Evolutionary conservation across 345 rosid genomes (phyloP).

Genomic region (Eutrema heterophyllum): DNA sequence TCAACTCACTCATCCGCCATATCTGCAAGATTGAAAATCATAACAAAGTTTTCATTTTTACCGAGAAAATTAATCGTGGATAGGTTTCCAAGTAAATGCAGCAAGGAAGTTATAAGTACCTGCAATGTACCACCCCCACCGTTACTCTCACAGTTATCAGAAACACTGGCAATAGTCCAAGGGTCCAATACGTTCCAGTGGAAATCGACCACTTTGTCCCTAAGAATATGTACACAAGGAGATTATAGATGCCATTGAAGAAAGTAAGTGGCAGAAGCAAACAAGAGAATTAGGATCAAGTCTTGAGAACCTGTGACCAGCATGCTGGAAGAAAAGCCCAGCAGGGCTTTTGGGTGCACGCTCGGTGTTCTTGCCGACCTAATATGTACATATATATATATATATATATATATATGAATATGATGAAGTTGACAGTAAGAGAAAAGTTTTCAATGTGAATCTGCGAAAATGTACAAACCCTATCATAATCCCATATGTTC

Average conservation of each 20-base stretch:
- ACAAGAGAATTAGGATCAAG: not conserved
- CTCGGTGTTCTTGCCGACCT: conserved; percentile 50
- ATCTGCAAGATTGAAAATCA: conserved; percentile 43
- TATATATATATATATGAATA: not conserved
- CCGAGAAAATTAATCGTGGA: not conserved
- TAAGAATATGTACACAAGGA: conserved; percentile 8
- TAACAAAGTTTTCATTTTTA: not conserved
- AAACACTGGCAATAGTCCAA: conserved; percentile 87
- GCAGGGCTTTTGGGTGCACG: conserved; percentile 39
- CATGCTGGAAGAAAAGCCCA: conserved; percentile 70
- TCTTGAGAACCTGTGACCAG: conserved; percentile 56
- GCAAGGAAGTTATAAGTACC: conserved; percentile 33
- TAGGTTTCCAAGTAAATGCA: not conserved
- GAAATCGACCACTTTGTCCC: conserved; percentile 90
- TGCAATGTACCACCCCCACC: conserved; percentile 93
- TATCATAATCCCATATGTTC: conserved; percentile 91
- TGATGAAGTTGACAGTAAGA: not conserved
- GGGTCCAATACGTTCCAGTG: conserved; percentile 83
- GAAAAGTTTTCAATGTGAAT: not conserved
- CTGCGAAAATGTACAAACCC: conserved; percentile 38
- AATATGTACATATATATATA: not conserved
- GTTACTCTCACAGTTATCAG: conserved; percentile 72
- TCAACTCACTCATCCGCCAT: conserved; percentile 88
- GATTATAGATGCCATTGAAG: not conserved
- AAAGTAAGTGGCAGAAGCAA: not conserved